A percentile compares a stretch with the other conserved stretches of the same genome.
Evolutionary conservation across 768 basidiomycete species (phyloP).

Genomic region (Obba rivulosa): DNA sequence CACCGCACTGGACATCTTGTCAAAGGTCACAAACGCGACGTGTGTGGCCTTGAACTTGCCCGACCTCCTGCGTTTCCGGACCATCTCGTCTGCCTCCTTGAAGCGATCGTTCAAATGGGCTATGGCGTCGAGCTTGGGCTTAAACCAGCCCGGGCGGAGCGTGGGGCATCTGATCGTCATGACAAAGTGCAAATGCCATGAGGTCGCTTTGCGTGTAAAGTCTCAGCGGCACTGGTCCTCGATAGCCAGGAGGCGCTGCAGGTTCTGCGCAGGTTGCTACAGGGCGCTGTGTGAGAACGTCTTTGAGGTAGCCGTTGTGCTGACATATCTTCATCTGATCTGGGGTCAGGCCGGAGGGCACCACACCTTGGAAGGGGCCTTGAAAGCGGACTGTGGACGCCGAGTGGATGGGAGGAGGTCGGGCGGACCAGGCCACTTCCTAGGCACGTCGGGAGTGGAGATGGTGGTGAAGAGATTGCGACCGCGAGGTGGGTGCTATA

Average conservation of each 20-base stretch:
- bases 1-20: slow-evolving; percentile 90
- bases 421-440: no score
- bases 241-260: slow-evolving; percentile 70
- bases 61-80: slow-evolving; percentile 62
- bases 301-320: slow-evolving; percentile 1
- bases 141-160: slow-evolving; percentile 69
- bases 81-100: slow-evolving; percentile 75
- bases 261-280: slow-evolving; percentile 62
- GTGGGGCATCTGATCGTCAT: slow-evolving; percentile 88
- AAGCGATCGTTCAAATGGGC: slow-evolving; percentile 83
- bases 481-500: no score
- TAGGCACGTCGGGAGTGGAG: no score
- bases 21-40: slow-evolving; percentile 93
- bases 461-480: no score
- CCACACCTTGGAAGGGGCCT: slow-evolving; percentile 79
- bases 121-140: slow-evolving; percentile 77
- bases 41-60: slow-evolving; percentile 80
- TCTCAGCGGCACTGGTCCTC: slow-evolving; percentile 66
- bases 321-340: slow-evolving; percentile 61
- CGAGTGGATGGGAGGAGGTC: no score
- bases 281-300: slow-evolving; percentile 2
- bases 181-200: slow-evolving; percentile 93
- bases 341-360: slow-evolving; percentile 49
- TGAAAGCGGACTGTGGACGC: no score
- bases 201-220: slow-evolving; percentile 47